Percentiles rank a stretch among this genome's conserved stretches.
Evolutionary conservation across 768 basidiomycete genomes (phyloP).

Genomic region (Auriscalpium vulgare): DNA sequence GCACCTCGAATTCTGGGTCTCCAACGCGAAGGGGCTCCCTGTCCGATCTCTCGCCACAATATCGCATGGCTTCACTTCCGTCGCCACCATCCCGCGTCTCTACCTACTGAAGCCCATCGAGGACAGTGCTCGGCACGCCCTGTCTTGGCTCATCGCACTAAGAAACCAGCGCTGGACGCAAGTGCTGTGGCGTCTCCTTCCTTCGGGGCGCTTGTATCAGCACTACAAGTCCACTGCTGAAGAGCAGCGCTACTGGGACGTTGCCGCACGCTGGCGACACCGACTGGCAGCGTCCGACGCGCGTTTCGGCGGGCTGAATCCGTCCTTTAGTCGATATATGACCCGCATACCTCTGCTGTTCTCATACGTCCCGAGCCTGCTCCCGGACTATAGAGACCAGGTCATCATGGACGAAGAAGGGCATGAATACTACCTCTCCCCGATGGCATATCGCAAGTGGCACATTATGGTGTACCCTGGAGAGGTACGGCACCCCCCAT

Average conservation of each 20-base stretch:
- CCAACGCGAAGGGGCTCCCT: too few species aligned
- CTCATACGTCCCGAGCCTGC: slow-evolving; percentile 30
- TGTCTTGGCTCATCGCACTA: slow-evolving; percentile 1
- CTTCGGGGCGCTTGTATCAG: neutral
- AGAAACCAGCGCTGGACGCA: neutral
- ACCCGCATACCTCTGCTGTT: slow-evolving; percentile 17
- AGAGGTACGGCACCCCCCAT: slow-evolving; percentile 21
- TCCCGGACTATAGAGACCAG: slow-evolving; percentile 30
- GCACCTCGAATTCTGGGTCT: too few species aligned
- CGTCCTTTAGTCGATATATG: neutral
- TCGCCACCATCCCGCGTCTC: neutral
- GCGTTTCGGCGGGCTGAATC: neutral
- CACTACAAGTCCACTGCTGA: slow-evolving; percentile 18
- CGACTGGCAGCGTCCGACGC: slow-evolving; percentile 18
- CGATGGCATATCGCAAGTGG: slow-evolving; percentile 36
- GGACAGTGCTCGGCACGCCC: neutral
- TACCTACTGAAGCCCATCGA: neutral
- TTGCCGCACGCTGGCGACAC: slow-evolving; percentile 19
- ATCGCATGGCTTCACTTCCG: neutral
- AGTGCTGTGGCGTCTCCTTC: slow-evolving; percentile 6
- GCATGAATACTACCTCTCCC: slow-evolving; percentile 23
- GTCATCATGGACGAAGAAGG: slow-evolving; percentile 10
- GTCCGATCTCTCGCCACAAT: neutral
- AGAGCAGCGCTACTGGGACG: slow-evolving; percentile 26
- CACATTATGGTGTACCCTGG: slow-evolving; percentile 37